phyloP scores from a whole-genome alignment of 768 basidiomycete genomes.

The Macrolepiota fuliginosa region DNA sequence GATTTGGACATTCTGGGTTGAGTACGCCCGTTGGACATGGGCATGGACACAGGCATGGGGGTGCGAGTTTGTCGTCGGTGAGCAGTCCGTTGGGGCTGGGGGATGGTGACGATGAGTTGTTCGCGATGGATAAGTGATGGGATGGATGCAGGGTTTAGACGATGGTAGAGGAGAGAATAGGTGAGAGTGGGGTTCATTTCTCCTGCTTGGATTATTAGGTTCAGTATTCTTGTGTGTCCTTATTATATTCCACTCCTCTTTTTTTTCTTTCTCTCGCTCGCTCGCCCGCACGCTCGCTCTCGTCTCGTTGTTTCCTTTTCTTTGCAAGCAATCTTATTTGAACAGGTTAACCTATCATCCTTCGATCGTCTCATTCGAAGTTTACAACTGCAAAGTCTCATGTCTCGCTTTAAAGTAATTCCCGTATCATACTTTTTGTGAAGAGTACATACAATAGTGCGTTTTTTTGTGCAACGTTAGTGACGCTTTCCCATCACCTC shows the following conservation, averaged over 20 bases:
- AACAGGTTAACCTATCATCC: conserved; percentile 9
- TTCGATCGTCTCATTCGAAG: neutral
- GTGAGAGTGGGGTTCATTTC: conserved; percentile 4
- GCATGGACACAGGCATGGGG: conserved; percentile 6
- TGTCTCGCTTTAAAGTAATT: neutral
- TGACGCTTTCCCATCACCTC: neutral
- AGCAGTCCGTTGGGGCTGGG: conserved; percentile 49
- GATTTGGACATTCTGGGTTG: conserved; percentile 24
- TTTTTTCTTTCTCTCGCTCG: neutral
- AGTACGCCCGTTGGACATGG: conserved; percentile 21
- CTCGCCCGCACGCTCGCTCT: neutral
- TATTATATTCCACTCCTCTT: neutral
- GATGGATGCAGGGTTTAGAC: neutral
- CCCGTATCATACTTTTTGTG: neutral
- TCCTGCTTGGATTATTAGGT: conserved; percentile 8
- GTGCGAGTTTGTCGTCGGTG: neutral
- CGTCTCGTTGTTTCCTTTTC: neutral
- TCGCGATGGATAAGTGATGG: conserved; percentile 55
- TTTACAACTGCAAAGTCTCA: neutral
- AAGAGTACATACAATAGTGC: neutral
- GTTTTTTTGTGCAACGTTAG: neutral
- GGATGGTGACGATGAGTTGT: conserved; percentile 66
- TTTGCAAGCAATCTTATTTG: conserved; percentile 14
- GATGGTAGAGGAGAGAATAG: neutral
- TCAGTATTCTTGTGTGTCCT: neutral